Conservation (phyloP, 2,329 filamentous ascomycete genomes). For the Aspergillus hortae region DNA sequence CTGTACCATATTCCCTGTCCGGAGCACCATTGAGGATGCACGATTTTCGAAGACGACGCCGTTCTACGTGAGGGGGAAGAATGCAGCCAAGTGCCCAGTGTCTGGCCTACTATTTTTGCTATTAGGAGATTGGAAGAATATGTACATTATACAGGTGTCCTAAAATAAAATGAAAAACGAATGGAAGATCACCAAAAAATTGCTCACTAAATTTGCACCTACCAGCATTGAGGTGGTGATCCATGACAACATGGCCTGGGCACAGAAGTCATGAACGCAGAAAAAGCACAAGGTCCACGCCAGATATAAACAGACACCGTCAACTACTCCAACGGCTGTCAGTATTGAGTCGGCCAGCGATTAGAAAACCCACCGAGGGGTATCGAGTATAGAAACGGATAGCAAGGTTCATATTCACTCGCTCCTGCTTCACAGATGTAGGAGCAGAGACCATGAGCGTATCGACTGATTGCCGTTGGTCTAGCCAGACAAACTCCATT, state of each 20-base stretch:
- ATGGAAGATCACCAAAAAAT: constrained; percentile 9
- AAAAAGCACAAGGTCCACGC: constrained; percentile 6
- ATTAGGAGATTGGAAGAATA: constrained; percentile 14
- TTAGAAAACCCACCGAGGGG: constrained; percentile 7
- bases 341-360: constrained; percentile 18
- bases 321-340: constrained; percentile 19
- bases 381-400: constrained; percentile 7
- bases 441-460: not conserved
- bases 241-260: not conserved
- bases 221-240: not conserved
- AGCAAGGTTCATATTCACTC: constrained; percentile 1
- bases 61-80: not conserved
- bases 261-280: not conserved
- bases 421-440: not conserved
- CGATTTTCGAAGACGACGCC: not conserved
- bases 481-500: constrained; percentile 4
- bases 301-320: constrained; percentile 4
- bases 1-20: not conserved
- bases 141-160: constrained; percentile 21
- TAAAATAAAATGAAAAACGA: constrained; percentile 7
- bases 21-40: not conserved
- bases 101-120: constrained; percentile 15
- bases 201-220: not conserved
- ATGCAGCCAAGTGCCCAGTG: not conserved
- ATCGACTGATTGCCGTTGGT: not conserved